Percentiles rank a stretch among this genome's conserved stretches.
Evolutionary conservation across 2,329 filamentous ascomycete species (phyloP).

Genomic region (Ciborinia camelliae): DNA sequence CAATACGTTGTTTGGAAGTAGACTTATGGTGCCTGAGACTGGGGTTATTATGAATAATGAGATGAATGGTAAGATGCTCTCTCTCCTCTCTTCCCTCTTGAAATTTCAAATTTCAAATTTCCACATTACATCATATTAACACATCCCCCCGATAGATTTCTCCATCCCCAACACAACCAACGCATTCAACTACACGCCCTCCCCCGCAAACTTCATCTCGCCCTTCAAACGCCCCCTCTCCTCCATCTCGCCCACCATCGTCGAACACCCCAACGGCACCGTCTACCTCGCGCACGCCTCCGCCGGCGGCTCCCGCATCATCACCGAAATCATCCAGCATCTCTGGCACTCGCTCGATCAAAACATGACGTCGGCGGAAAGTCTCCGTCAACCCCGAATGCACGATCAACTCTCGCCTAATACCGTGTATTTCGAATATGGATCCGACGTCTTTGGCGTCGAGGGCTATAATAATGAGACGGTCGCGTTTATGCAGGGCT

Average conservation of each 20-base stretch:
- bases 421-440: slow-evolving; percentile 55
- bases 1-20: slow-evolving; percentile 63
- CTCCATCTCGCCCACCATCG: slow-evolving; percentile 61
- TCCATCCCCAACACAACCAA: slow-evolving; percentile 61
- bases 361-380: slow-evolving; percentile 48
- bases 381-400: slow-evolving; percentile 55
- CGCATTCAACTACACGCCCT: slow-evolving; percentile 63
- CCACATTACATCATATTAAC: not conserved
- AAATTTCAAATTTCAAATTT: no score
- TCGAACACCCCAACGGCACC: slow-evolving; percentile 54
- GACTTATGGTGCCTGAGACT: slow-evolving; percentile 60
- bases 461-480: slow-evolving; percentile 56
- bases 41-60: slow-evolving; percentile 68
- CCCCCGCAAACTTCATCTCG: slow-evolving; percentile 60
- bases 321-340: slow-evolving; percentile 63
- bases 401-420: slow-evolving; percentile 64
- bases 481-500: slow-evolving; percentile 52
- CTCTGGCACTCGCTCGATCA: slow-evolving; percentile 61
- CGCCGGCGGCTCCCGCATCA: slow-evolving; percentile 64
- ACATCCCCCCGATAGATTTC: slow-evolving; percentile 50
- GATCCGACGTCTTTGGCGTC: slow-evolving; percentile 36
- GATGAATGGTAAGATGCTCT: slow-evolving; percentile 51
- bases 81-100: slow-evolving; percentile 38
- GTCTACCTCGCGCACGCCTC: slow-evolving; percentile 60
- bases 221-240: slow-evolving; percentile 64